phyloP scores from a whole-genome alignment of 1,139 yeast species.

The Sugiyamaella paludigena region DNA sequence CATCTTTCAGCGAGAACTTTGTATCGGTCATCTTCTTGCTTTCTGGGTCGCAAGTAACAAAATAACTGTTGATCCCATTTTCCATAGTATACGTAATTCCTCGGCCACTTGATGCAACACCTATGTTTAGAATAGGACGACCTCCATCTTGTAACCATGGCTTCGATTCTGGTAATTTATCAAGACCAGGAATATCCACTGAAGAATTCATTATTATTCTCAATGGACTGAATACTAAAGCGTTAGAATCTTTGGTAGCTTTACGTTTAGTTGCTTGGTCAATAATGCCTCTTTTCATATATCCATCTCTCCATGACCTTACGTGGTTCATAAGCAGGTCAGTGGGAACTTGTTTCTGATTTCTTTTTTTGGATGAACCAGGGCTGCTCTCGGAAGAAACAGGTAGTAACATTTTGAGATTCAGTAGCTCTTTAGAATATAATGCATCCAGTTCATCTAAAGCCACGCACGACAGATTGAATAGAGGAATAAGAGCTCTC shows the following conservation, averaged over 20 bases:
- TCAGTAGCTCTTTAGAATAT: constrained; percentile 8
- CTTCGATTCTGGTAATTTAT: constrained; percentile 14
- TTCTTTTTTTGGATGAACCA: background rate
- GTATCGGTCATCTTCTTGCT: constrained; percentile 1
- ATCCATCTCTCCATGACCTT: constrained; percentile 24
- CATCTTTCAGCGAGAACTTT: background rate
- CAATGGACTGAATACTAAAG: constrained; percentile 17
- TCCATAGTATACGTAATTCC: constrained; percentile 4
- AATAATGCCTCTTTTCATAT: constrained; percentile 8
- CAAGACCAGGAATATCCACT: constrained; percentile 17
- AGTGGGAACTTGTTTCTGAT: constrained; percentile 16
- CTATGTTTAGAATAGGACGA: constrained; percentile 20
- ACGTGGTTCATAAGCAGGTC: constrained; percentile 25
- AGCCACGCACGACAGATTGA: constrained; percentile 24
- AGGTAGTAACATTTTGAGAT: background rate
- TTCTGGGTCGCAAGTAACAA: constrained; percentile 7
- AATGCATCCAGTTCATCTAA: constrained; percentile 28
- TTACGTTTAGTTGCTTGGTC: background rate
- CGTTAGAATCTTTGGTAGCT: background rate
- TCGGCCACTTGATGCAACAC: constrained; percentile 11
- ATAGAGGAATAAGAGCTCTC: constrained; percentile 21
- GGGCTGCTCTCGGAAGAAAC: too few relatives aligned
- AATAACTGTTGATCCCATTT: constrained; percentile 7
- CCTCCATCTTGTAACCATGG: constrained; percentile 16
- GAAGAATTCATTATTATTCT: constrained; percentile 22